Base-by-base conservation (phyloP, 805 yeast genomes). In the Barnettozyma vustinii region DNA sequence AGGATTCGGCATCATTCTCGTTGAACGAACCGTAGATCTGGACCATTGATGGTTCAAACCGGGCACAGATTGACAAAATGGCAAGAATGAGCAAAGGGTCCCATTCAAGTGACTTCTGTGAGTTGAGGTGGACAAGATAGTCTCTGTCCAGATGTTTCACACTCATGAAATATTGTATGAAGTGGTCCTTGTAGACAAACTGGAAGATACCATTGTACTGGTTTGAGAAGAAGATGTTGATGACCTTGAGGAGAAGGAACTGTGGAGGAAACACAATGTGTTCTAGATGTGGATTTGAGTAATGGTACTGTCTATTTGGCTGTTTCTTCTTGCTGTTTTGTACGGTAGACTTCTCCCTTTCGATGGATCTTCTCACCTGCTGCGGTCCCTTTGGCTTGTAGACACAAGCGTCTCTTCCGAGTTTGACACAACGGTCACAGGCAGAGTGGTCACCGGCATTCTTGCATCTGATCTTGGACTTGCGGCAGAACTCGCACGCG, bases 51-150 rank as follows among this genome's bases (percentile, higher is more conserved):
- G 69, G 69, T 49, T 68, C 70, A 20, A 67, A 57, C 44, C 73
- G 56, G 1, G 71, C 60, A 49, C 71, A 62, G 4, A 70, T 59
- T 1, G 73, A 69, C 23, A 69, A 49, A 1, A 69, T 64, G 1
- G 71, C 67, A n/a, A 69, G 52, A 9, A 69, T 46, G 9, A 68
- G 54, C 15, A 69, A 51, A 2, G 73, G 73, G 26, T 52, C 54
- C 21, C 33, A 52, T 27, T 49, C 54, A n/a, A 48, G 37, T 2
- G 40, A n/a, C 40, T 45, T 20, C 19, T 40, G 16, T 16, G 27
- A 20, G 37, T 52, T 49, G 23, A 46, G 10, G 25, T 40, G 49
- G 9, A 39, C n/a, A 15, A 52, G 30, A 37, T 52, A 49, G 15
- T 44, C 46, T 9, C 27, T 19, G 12, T 49, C 50, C 5, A 51